A percentile compares a stretch with the other conserved stretches of the same genome.
These are phyloP conservation scores for Cladosporium sp. DNA, from an alignment of 2,329 filamentous ascomycete genomes.

Conservation along the genomic window DNA sequence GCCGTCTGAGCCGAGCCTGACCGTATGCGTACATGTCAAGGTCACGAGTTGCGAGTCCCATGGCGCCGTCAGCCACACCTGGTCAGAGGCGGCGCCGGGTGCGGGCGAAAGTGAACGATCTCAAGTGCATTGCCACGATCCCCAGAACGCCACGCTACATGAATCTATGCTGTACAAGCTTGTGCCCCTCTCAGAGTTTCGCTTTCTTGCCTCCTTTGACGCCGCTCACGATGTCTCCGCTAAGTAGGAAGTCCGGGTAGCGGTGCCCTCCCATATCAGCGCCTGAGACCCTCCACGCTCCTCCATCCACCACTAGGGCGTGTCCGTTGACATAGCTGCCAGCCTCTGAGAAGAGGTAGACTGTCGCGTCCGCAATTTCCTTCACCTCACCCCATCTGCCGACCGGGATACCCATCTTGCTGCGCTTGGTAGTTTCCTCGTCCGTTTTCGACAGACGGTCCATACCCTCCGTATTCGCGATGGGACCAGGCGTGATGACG, in stretches of 20 bases:
- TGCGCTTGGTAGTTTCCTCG: slow-evolving; percentile 27
- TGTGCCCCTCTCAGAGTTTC: slow-evolving; percentile 41
- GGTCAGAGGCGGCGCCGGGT: not conserved
- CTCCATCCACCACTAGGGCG: slow-evolving; percentile 64
- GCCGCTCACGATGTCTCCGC: slow-evolving; percentile 50
- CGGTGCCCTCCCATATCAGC: slow-evolving; percentile 36
- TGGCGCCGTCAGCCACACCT: not conserved
- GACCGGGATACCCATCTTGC: slow-evolving; percentile 55
- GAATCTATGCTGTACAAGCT: not conserved
- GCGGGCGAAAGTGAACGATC: not conserved
- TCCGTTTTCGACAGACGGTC: slow-evolving; percentile 37
- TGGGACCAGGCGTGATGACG: slow-evolving; percentile 81
- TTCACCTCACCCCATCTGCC: slow-evolving; percentile 74
- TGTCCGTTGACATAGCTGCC: slow-evolving; percentile 84
- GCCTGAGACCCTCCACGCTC: slow-evolving; percentile 44
- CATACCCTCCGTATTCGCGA: slow-evolving; percentile 70
- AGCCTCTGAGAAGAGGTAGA: slow-evolving; percentile 81
- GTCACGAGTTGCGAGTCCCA: not conserved
- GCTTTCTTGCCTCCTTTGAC: slow-evolving; percentile 56
- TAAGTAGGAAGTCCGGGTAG: slow-evolving; percentile 59
- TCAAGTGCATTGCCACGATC: slow-evolving; percentile 10
- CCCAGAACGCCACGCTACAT: slow-evolving; percentile 9
- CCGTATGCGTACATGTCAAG: not conserved
- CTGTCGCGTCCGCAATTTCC: slow-evolving; percentile 88
- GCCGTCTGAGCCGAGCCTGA: not conserved